Conservation (phyloP, 805 yeast species). For the Starmerella davenportii region DNA sequence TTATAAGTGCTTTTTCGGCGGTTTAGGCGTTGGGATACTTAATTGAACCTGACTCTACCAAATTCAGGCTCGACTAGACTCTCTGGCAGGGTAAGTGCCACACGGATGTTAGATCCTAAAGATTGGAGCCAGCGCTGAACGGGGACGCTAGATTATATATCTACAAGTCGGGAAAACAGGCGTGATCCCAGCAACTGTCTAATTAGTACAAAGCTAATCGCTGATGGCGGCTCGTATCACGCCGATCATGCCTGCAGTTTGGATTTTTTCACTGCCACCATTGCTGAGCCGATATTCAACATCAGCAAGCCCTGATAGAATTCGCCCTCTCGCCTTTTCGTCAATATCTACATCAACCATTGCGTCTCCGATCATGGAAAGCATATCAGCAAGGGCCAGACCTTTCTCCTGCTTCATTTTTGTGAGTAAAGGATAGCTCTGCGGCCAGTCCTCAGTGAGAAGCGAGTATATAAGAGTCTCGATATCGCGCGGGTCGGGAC, state of each 20-base stretch:
- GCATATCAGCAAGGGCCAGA: conserved; percentile 70
- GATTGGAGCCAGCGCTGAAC: no score
- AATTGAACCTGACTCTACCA: no score
- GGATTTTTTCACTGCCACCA: conserved; percentile 86
- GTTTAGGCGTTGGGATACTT: no score
- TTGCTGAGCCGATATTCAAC: conserved; percentile 78
- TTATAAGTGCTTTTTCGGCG: no score
- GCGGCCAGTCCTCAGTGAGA: conserved; percentile 74
- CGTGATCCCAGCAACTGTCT: no score
- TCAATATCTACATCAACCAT: conserved; percentile 51
- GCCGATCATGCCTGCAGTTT: conserved; percentile 78
- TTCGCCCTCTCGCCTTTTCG: conserved; percentile 39
- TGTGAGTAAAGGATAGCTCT: conserved; percentile 49
- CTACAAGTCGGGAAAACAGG: no score
- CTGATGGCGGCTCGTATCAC: conserved; percentile 49
- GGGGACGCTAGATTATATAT: no score
- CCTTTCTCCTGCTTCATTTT: conserved; percentile 57
- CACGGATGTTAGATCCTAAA: no score
- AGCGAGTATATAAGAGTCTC: conserved; percentile 59
- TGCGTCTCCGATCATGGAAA: conserved; percentile 57
- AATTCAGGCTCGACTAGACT: no score
- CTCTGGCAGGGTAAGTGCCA: no score
- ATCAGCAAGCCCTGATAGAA: conserved; percentile 60
- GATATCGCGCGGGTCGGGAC: conserved; percentile 78
- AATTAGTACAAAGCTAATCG: no score